phyloP scores from a whole-genome alignment of 495 filamentous ascomycete species.

The Podospora bellae-mahoneyi region DNA sequence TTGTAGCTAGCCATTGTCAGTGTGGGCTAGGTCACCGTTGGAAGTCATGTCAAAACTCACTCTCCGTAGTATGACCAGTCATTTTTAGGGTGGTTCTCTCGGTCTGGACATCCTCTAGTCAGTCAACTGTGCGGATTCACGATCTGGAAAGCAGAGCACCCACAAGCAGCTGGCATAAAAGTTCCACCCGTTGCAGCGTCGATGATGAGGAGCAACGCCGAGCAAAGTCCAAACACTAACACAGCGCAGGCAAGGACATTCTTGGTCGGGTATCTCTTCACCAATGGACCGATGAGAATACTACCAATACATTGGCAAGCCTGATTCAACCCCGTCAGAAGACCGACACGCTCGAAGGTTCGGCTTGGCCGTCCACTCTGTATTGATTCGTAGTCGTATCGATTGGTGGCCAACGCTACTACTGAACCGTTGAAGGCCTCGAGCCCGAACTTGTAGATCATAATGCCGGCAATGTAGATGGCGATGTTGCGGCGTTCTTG shows the following conservation, averaged over 20 bases:
- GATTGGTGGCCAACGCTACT: slow-evolving; percentile 42
- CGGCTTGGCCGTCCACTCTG: slow-evolving; percentile 27
- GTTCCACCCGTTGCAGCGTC: slow-evolving; percentile 42
- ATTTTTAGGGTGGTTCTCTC: slow-evolving; percentile 29
- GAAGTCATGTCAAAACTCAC: background rate
- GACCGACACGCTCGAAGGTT: slow-evolving; percentile 44
- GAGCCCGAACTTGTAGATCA: slow-evolving; percentile 47
- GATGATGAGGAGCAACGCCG: slow-evolving; percentile 37
- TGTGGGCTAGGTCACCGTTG: background rate
- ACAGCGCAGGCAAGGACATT: slow-evolving; percentile 37
- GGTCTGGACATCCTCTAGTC: slow-evolving; percentile 1
- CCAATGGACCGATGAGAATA: slow-evolving; percentile 45
- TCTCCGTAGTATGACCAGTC: slow-evolving; percentile 40
- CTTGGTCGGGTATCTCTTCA: slow-evolving; percentile 40
- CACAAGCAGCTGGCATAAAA: slow-evolving; percentile 29
- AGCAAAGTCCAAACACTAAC: slow-evolving; percentile 40
- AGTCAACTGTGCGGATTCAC: background rate
- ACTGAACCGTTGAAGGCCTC: slow-evolving; percentile 48
- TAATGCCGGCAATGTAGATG: slow-evolving; percentile 42
- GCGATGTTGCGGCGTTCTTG: slow-evolving; percentile 39
- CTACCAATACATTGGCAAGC: slow-evolving; percentile 46
- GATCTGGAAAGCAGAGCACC: slow-evolving; percentile 8
- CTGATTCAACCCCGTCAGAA: slow-evolving; percentile 44
- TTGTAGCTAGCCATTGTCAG: slow-evolving; percentile 27
- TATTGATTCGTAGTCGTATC: slow-evolving; percentile 42